These are phyloP conservation scores for Breynia disticha DNA, from an alignment of 441 rosid genomes.

Conservation along the genomic window DNA sequence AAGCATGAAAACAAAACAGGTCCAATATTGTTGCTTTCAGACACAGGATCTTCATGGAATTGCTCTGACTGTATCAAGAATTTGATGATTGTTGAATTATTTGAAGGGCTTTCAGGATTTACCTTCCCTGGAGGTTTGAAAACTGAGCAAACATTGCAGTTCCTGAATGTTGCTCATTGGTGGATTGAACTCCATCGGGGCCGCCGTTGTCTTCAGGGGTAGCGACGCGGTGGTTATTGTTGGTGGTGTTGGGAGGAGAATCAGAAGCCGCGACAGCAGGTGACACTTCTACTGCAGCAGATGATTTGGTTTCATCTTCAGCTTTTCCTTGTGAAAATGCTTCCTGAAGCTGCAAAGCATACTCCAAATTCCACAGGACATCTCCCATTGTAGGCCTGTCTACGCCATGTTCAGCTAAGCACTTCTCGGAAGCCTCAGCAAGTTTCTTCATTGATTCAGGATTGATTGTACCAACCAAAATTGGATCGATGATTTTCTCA, in stretches of 20 bases:
- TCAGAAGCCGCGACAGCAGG: slow-evolving; percentile 14
- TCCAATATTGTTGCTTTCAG: neutral
- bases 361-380: slow-evolving; percentile 89
- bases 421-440: slow-evolving; percentile 80
- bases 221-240: slow-evolving; percentile 23
- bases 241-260: slow-evolving; percentile 14
- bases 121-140: slow-evolving; percentile 48
- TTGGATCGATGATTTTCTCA: slow-evolving; percentile 74
- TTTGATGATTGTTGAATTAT: neutral
- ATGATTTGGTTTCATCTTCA: slow-evolving; percentile 43
- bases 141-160: slow-evolving; percentile 53
- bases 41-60: neutral
- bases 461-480: slow-evolving; percentile 44
- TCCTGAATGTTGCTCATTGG: slow-evolving; percentile 45
- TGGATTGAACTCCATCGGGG: slow-evolving; percentile 31
- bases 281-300: slow-evolving; percentile 13
- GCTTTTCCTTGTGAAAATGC: slow-evolving; percentile 42
- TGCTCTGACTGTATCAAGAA: neutral
- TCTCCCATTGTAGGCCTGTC: slow-evolving; percentile 97
- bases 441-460: slow-evolving; percentile 88
- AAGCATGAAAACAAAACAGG: slow-evolving; percentile 8
- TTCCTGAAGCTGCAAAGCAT: slow-evolving; percentile 87
- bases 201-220: slow-evolving; percentile 27
- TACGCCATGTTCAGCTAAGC: slow-evolving; percentile 74
- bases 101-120: slow-evolving; percentile 3